A percentile compares a stretch with the other conserved stretches of the same genome.
These are phyloP conservation scores for Exophiala sideris DNA, from an alignment of 2,329 filamentous ascomycete species.

Conservation along the genomic window DNA sequence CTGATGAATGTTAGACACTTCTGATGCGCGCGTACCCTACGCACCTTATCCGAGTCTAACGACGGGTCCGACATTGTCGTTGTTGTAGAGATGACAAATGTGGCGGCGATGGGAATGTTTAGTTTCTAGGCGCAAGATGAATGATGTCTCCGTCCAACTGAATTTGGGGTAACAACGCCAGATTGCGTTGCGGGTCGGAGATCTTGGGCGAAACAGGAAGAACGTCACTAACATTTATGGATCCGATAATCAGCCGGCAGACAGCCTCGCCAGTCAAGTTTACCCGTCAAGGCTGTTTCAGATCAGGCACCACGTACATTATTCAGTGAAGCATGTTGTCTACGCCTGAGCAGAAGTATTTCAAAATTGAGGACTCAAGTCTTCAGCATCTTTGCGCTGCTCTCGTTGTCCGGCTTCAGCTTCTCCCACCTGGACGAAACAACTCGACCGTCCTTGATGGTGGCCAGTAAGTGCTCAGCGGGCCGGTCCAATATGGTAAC, in stretches of 20 bases:
- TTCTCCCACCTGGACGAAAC: too few relatives aligned
- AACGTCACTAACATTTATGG: not conserved
- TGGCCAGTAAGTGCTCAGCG: too few relatives aligned
- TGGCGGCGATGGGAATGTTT: not conserved
- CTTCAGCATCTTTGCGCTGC: too few relatives aligned
- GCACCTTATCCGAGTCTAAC: slow-evolving; percentile 50
- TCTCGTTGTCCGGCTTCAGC: too few relatives aligned
- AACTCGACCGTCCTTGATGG: too few relatives aligned
- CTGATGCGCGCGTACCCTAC: slow-evolving; percentile 19
- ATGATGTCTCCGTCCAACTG: not conserved
- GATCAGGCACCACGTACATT: too few relatives aligned
- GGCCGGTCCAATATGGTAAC: too few relatives aligned
- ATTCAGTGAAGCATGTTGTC: too few relatives aligned
- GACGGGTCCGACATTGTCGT: slow-evolving; percentile 44
- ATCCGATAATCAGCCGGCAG: not conserved
- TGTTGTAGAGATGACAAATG: slow-evolving; percentile 16
- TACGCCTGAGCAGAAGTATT: too few relatives aligned
- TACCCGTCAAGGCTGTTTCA: too few relatives aligned
- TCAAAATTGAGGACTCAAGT: too few relatives aligned
- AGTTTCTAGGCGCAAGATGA: slow-evolving; percentile 9
- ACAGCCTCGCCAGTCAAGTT: too few relatives aligned
- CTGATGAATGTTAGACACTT: slow-evolving; percentile 38
- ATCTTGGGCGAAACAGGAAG: not conserved
- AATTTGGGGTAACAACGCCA: slow-evolving; percentile 4
- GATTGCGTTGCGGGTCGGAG: slow-evolving; percentile 3